These are phyloP conservation scores for Ceratocystis destructans DNA, from an alignment of 2,329 filamentous ascomycete species.

Conservation along the genomic window DNA sequence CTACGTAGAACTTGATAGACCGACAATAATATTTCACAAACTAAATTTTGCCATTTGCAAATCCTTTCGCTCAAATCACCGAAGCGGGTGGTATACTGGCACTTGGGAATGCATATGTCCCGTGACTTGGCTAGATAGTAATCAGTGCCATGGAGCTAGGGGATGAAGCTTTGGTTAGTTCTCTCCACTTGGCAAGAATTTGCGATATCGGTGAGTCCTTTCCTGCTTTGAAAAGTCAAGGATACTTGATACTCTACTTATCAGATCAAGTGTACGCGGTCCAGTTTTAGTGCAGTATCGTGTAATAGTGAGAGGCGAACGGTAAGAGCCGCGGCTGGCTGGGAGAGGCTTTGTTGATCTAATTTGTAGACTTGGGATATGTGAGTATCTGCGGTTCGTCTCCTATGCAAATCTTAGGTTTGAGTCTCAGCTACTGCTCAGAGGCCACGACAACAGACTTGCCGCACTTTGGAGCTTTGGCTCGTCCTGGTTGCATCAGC, in stretches of 20 bases:
- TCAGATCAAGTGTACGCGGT: background rate
- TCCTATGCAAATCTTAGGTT: no score
- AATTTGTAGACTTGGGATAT: background rate
- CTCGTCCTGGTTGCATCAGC: background rate
- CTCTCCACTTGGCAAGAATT: background rate
- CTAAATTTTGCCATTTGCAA: no score
- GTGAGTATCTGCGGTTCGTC: no score
- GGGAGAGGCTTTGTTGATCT: background rate
- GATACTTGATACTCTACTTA: background rate
- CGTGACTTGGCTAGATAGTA: background rate
- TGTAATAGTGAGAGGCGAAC: no score
- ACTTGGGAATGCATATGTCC: no score
- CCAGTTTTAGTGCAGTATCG: background rate
- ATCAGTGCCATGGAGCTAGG: background rate
- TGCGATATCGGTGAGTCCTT: conserved; percentile 1
- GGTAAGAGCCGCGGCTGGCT: background rate
- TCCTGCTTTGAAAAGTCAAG: background rate
- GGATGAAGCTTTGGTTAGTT: background rate
- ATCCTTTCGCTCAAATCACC: no score
- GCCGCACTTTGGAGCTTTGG: background rate
- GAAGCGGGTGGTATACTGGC: no score
- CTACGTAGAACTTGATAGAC: background rate
- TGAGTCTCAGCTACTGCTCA: no score
- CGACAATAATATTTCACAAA: no score
- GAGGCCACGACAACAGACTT: background rate